phyloP scores from a whole-genome alignment of 1,284 basidiomycete species.

The Boletus smithii region DNA sequence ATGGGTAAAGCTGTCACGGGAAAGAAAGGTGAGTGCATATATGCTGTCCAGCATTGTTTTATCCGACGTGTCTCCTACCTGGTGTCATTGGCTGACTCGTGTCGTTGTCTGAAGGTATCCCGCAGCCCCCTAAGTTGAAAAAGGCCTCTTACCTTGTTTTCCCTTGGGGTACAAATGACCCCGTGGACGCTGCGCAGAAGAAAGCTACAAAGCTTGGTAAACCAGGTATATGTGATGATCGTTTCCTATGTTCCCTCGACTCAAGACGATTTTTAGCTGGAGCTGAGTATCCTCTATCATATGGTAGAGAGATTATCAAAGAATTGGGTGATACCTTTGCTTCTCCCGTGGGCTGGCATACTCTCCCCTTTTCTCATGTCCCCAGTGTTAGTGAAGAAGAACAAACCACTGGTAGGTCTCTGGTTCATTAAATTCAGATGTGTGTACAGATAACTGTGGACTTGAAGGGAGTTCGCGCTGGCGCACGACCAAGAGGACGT shows the following conservation, averaged over 20 bases:
- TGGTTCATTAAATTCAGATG: no score
- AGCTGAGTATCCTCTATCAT: constrained; percentile 17
- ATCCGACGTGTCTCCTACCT: no score
- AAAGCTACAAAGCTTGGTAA: constrained; percentile 35
- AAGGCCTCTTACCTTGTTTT: constrained; percentile 68
- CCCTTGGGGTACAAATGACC: constrained; percentile 74
- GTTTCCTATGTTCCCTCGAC: not conserved
- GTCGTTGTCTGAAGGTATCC: no score
- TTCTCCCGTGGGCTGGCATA: constrained; percentile 88
- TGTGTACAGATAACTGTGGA: not conserved
- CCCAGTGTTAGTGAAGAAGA: no score
- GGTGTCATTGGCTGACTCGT: no score
- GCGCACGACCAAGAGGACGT: constrained; percentile 75
- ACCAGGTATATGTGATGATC: constrained; percentile 11
- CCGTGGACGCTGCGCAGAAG: constrained; percentile 52
- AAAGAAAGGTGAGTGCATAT: constrained; percentile 12
- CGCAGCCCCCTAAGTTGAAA: constrained; percentile 25
- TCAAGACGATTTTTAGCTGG: no score
- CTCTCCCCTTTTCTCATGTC: constrained; percentile 59
- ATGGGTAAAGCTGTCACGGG: constrained; percentile 14
- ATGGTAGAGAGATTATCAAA: constrained; percentile 20
- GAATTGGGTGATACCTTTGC: constrained; percentile 46
- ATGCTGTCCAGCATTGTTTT: no score
- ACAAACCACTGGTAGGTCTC: no score
- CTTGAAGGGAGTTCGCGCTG: constrained; percentile 35